Percentiles rank a stretch among this genome's conserved stretches.
Conservation (phyloP, 2,329 filamentous ascomycete species). For the Herpotrichia juniperi region DNA sequence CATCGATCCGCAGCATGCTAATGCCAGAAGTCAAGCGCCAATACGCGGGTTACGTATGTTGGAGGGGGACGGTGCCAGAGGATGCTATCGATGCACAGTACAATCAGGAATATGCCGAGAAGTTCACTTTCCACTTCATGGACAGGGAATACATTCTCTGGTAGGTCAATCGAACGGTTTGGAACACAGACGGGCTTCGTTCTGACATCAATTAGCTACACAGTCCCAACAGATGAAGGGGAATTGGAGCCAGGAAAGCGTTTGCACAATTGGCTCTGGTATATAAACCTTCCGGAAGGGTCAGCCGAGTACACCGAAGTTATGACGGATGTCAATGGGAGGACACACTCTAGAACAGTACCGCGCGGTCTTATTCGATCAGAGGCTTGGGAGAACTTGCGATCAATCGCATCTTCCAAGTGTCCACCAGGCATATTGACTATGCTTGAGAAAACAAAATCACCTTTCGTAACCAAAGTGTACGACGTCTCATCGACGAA, state of each 20-base stretch:
- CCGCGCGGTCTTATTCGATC: constrained; percentile 47
- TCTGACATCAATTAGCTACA: constrained; percentile 34
- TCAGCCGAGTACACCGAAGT: constrained; percentile 45
- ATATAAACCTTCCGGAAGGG: constrained; percentile 46
- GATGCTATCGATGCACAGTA: background rate
- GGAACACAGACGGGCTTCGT: constrained; percentile 33
- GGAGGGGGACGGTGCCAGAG: constrained; percentile 34
- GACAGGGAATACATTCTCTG: constrained; percentile 36
- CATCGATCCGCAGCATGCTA: constrained; percentile 22
- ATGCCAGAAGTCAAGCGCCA: constrained; percentile 21
- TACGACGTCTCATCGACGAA: constrained; percentile 46
- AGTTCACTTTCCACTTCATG: constrained; percentile 39
- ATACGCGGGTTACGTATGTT: constrained; percentile 35
- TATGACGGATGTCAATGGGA: constrained; percentile 51
- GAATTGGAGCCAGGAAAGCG: constrained; percentile 43
- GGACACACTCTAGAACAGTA: constrained; percentile 48
- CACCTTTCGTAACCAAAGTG: constrained; percentile 53
- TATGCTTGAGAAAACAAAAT: constrained; percentile 45
- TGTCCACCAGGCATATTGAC: constrained; percentile 48
- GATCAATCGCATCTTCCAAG: constrained; percentile 28
- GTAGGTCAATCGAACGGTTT: constrained; percentile 49
- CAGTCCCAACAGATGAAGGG: constrained; percentile 50
- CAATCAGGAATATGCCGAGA: constrained; percentile 23
- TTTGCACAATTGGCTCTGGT: constrained; percentile 56
- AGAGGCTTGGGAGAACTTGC: constrained; percentile 45